phyloP scores from a whole-genome alignment of 2,329 filamentous ascomycete genomes.

The Trichoderma aggressivum region DNA sequence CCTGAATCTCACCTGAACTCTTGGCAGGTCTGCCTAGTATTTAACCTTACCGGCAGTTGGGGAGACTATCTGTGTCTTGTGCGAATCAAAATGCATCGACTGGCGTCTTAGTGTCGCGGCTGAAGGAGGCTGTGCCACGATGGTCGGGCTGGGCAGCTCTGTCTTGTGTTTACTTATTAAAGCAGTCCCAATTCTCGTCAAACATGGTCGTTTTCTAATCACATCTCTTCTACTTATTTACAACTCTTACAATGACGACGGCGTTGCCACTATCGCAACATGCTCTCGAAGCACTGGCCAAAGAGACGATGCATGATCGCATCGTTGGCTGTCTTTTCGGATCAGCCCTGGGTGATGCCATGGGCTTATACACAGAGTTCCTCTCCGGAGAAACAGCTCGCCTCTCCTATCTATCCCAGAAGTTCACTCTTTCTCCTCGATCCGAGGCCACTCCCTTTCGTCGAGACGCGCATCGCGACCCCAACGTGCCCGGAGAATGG shows the following conservation, averaged over 20 bases:
- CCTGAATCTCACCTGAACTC: neutral
- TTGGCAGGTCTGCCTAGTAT: slow-evolving; percentile 1
- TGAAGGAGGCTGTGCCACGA: slow-evolving; percentile 3
- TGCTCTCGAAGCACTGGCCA: slow-evolving; percentile 21
- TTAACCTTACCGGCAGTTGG: slow-evolving; percentile 1
- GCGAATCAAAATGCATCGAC: neutral
- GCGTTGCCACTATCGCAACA: slow-evolving; percentile 19
- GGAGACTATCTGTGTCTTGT: neutral
- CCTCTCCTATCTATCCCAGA: slow-evolving; percentile 36
- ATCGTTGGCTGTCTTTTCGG: slow-evolving; percentile 47
- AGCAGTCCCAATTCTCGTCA: neutral
- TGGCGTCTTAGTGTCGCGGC: neutral
- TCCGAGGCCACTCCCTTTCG: slow-evolving; percentile 40
- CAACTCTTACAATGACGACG: neutral
- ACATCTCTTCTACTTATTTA: neutral
- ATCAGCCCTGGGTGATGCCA: slow-evolving; percentile 51
- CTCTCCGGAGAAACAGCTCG: slow-evolving; percentile 36
- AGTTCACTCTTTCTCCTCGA: slow-evolving; percentile 38
- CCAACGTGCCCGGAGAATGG: slow-evolving; percentile 43
- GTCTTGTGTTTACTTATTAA: neutral
- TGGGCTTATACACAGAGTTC: slow-evolving; percentile 55
- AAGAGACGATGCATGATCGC: slow-evolving; percentile 33
- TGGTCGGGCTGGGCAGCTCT: neutral
- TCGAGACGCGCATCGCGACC: slow-evolving; percentile 44
- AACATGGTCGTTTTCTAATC: neutral